Conservation (phyloP, 2,329 filamentous ascomycete species). For the Neoarthrinium moseri region DNA sequence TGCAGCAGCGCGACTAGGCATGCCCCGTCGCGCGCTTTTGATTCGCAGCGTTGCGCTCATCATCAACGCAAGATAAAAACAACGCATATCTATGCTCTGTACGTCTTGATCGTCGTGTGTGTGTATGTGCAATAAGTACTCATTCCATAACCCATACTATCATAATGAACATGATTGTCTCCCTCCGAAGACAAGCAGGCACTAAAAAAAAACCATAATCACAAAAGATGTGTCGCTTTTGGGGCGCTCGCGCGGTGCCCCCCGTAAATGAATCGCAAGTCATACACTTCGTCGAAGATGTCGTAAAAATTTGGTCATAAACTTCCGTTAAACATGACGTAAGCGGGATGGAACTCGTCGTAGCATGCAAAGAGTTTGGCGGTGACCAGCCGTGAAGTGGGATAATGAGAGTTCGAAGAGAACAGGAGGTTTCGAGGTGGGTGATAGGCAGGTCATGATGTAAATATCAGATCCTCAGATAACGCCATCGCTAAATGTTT, state of each 20-base stretch:
- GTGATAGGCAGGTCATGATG: conserved; percentile 26
- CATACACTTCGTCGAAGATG: conserved; percentile 34
- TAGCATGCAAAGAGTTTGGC: conserved; percentile 25
- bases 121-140: conserved; percentile 16
- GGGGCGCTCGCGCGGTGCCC: conserved; percentile 23
- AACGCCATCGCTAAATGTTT: conserved; percentile 45
- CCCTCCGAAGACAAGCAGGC: conserved; percentile 22
- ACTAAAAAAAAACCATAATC: conserved; percentile 12
- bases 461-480: conserved; percentile 33
- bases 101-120: conserved; percentile 8
- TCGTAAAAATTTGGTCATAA: conserved; percentile 18
- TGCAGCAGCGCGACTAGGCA: conserved; percentile 1
- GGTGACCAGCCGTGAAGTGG: conserved; percentile 29
- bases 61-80: conserved; percentile 8
- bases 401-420: conserved; percentile 21
- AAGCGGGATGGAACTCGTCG: conserved; percentile 8
- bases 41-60: background rate
- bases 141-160: conserved; percentile 10
- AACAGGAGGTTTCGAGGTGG: conserved; percentile 21
- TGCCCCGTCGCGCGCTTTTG: no score
- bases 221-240: conserved; percentile 29
- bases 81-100: conserved; percentile 11
- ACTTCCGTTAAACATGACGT: conserved; percentile 4
- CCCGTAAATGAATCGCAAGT: conserved; percentile 21
- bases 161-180: conserved; percentile 8